phyloP scores from a whole-genome alignment of 1,284 basidiomycete genomes.

The Pyrrhoderma noxium region DNA sequence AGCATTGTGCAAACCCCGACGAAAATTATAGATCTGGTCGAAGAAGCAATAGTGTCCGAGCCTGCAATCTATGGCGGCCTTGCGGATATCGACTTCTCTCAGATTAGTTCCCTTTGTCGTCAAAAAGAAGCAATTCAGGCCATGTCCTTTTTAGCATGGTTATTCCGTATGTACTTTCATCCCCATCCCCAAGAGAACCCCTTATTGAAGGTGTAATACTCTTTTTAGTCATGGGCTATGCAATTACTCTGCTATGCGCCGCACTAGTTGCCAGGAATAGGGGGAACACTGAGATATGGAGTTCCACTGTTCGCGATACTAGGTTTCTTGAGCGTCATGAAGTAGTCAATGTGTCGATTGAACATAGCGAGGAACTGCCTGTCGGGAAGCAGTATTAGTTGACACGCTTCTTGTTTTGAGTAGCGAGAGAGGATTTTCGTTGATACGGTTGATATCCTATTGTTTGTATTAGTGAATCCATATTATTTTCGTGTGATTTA shows the following conservation, averaged over 20 bases:
- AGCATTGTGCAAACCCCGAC: too few species aligned
- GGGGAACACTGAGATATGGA: conserved; percentile 9
- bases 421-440: too few species aligned
- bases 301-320: conserved; percentile 11
- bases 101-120: conserved; percentile 10
- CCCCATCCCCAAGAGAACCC: not conserved
- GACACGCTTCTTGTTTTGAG: too few species aligned
- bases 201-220: not conserved
- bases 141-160: conserved; percentile 13
- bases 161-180: conserved; percentile 13
- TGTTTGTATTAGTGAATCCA: too few species aligned
- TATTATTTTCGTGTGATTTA: too few species aligned
- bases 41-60: not conserved
- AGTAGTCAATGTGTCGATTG: too few species aligned
- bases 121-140: conserved; percentile 10
- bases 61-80: conserved; percentile 2
- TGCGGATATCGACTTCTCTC: conserved; percentile 1
- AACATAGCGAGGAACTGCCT: too few species aligned
- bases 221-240: conserved; percentile 15
- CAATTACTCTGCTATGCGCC: conserved; percentile 17
- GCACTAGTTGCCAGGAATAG: conserved; percentile 11
- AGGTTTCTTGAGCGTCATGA: conserved; percentile 2
- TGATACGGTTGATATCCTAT: too few species aligned
- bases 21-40: conserved; percentile 7
- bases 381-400: too few species aligned